Conservation (phyloP, 352 stramenopile genomes). For the Globisporangium paddicum region DNA sequence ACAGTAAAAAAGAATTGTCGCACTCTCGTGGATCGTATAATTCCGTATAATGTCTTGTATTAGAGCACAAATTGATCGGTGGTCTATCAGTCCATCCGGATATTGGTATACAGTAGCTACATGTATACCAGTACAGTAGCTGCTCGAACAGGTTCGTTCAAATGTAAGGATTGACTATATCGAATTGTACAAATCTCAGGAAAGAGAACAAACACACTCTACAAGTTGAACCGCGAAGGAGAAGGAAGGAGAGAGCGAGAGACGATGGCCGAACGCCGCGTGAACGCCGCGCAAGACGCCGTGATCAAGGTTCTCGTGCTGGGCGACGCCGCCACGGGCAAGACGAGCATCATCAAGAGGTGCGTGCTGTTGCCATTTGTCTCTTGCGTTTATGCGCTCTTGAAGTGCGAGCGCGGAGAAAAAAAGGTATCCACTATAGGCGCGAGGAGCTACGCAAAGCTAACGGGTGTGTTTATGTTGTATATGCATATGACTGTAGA, state of each 20-base stretch:
- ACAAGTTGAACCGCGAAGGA: slow-evolving; percentile 2
- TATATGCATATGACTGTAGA: slow-evolving; percentile 21
- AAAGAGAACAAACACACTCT: slow-evolving; percentile 3
- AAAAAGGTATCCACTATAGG: slow-evolving; percentile 4
- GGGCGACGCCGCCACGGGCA: slow-evolving; percentile 87
- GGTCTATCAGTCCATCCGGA: too few species aligned
- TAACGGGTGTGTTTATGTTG: not conserved
- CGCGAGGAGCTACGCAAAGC: not conserved
- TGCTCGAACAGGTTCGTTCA: too few species aligned
- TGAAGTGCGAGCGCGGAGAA: not conserved
- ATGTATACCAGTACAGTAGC: too few species aligned
- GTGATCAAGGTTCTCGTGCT: slow-evolving; percentile 92
- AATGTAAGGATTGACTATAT: too few species aligned
- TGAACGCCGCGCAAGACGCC: slow-evolving; percentile 78
- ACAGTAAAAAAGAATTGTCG: too few species aligned
- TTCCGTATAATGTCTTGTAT: too few species aligned
- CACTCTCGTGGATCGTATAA: too few species aligned
- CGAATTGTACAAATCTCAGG: too few species aligned
- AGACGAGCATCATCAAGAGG: slow-evolving; percentile 92
- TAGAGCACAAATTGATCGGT: too few species aligned
- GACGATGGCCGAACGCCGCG: slow-evolving; percentile 58
- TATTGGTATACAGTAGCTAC: too few species aligned
- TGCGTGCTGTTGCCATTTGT: slow-evolving; percentile 25
- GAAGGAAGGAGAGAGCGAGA: not conserved
- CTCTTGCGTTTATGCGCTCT: not conserved